Base-by-base conservation (phyloP, 345 rosid species). In the Citrus medica region DNA sequence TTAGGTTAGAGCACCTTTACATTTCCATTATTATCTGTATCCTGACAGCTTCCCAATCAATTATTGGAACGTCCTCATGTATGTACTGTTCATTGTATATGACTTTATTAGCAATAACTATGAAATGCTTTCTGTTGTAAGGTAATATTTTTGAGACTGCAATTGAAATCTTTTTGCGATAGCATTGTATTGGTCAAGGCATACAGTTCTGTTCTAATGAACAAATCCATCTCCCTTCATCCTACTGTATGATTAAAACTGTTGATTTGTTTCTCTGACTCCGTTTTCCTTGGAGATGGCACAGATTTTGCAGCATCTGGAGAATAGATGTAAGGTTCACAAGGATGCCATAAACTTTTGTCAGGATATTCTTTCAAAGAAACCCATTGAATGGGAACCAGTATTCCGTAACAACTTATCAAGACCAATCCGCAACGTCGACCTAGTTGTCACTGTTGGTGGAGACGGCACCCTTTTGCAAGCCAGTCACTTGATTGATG, bases 401-500 rank as follows among this genome's bases (percentile, higher is more conserved):
- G 56, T 90, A 76, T 77, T 89, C 4, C 93, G 99, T 28, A 86
- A 86, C 13, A 79, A 85, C 62, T 77, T 92, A 74, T 85, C 86
- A 1, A 77, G 75, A 67, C 90, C 90, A 16, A 86, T 95, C 69
- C 82, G 71, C 75, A 81, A 90, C 76, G 92, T 91, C 46, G 99
- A 95, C 84, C 84, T 95, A 82, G 99, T 95, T 58, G 88, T 95
- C 69, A 94, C 98, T 1, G 82, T 95, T 9, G 97, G 99, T 75
- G 99, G 99, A 40, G 98, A 95, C 69, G 99, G 99, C 48, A 94
- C 99, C 14, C 97, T 95, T 40, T 83, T 95, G 90, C 97, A 91
- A 76, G 98, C 99, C 46, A 88, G 97, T 76, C 99, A 95, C 87
- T 91, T 90, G 69, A 76, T 95, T 64, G 94, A 92, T 83, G 93